Conservation (phyloP, 129 eudicot species). For the Pittosporum tobira region DNA sequence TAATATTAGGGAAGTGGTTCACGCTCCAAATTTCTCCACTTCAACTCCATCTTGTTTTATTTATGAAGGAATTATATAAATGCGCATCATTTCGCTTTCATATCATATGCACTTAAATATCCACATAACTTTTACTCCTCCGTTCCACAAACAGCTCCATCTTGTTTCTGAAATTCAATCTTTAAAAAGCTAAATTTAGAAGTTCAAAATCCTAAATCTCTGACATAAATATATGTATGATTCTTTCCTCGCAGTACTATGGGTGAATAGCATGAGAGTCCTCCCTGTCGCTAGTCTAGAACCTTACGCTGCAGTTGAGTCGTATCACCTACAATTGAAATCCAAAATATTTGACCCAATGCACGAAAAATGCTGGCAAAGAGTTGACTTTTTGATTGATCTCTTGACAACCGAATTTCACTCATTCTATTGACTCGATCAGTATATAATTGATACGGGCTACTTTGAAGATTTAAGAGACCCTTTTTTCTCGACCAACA, state of each 20-base stretch:
- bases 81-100: no score
- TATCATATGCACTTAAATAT: no score
- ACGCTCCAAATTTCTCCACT: no score
- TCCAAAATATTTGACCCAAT: conserved; percentile 8
- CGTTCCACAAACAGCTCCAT: no score
- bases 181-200: no score
- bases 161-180: no score
- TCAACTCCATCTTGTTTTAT: no score
- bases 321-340: conserved; percentile 26
- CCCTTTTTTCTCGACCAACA: conserved; percentile 9
- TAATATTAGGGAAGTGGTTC: no score
- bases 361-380: conserved; percentile 8
- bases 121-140: no score
- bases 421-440: conserved; percentile 28
- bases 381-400: conserved; percentile 26
- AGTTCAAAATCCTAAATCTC: no score
- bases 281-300: conserved; percentile 30
- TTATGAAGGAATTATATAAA: no score
- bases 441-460: conserved; percentile 18
- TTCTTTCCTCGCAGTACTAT: conserved; percentile 15
- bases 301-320: conserved; percentile 26
- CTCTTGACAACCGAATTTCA: conserved; percentile 24
- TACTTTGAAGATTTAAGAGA: conserved; percentile 20
- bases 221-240: not conserved
- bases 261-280: conserved; percentile 19